Conservation (phyloP, 805 yeast genomes). For the Lachancea lanzarotensis region DNA sequence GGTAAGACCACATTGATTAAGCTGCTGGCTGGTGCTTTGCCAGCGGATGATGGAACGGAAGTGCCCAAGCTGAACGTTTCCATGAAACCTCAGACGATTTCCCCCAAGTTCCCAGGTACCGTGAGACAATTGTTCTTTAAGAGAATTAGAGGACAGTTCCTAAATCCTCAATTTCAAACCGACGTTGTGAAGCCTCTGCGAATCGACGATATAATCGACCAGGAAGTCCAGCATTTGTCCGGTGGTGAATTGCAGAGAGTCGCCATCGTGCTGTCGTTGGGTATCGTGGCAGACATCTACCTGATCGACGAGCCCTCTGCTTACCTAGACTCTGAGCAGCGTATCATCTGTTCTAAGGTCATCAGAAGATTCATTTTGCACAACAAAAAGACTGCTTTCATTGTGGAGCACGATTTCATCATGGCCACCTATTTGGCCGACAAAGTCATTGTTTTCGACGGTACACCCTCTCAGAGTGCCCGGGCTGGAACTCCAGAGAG, state of each 20-base stretch:
- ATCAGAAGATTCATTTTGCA: constrained; percentile 94
- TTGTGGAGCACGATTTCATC: constrained; percentile 99
- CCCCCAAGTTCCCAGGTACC: constrained; percentile 98
- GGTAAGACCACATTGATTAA: constrained; percentile 98
- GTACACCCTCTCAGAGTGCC: constrained; percentile 82
- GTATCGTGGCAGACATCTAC: constrained; percentile 92
- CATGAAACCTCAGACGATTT: constrained; percentile 98
- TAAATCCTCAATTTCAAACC: constrained; percentile 96
- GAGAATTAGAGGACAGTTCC: constrained; percentile 88
- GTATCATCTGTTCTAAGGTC: constrained; percentile 97
- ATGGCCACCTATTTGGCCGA: constrained; percentile 99
- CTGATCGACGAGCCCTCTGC: constrained; percentile 99
- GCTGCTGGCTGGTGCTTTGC: constrained; percentile 85
- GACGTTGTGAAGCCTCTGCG: constrained; percentile 94
- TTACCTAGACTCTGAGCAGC: constrained; percentile 97
- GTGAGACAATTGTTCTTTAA: constrained; percentile 96
- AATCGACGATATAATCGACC: constrained; percentile 91
- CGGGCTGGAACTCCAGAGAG: constrained; percentile 86
- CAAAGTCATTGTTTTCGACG: constrained; percentile 97
- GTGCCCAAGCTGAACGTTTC: constrained; percentile 87
- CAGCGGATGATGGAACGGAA: constrained; percentile 78
- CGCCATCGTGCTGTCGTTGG: constrained; percentile 91
- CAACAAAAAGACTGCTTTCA: constrained; percentile 96
- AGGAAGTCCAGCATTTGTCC: constrained; percentile 93
- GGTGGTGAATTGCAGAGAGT: constrained; percentile 99